Conservation (phyloP, 1,139 yeast genomes). For the Geotrichum bryndzae region DNA sequence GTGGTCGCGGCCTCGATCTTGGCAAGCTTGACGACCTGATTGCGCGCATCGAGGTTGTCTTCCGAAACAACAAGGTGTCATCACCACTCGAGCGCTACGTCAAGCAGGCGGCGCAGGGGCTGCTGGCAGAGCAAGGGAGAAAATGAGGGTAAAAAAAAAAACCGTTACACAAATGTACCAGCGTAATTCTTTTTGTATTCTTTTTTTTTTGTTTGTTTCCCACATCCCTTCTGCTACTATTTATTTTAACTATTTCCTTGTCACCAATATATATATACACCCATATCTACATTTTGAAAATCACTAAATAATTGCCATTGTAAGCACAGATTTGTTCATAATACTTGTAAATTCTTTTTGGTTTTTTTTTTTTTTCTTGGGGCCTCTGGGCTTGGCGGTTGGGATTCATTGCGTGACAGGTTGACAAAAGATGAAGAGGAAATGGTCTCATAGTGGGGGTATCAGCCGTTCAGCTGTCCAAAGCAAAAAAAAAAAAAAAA, state of each 20-base stretch:
- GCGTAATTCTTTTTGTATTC: too few species aligned
- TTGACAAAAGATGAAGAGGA: background rate
- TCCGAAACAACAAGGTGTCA: background rate
- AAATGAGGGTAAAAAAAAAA: background rate
- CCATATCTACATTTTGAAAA: too few species aligned
- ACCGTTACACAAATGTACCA: background rate
- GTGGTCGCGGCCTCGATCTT: conserved; percentile 3
- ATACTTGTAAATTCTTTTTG: background rate
- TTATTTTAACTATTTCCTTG: background rate
- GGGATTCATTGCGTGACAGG: background rate
- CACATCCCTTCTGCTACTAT: background rate
- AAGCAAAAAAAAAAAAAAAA: background rate
- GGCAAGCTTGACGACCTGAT: conserved; percentile 9
- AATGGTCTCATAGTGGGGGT: background rate
- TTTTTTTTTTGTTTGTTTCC: too few species aligned
- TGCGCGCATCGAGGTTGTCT: conserved; percentile 4
- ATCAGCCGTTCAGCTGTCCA: background rate
- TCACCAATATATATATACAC: background rate
- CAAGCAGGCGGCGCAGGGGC: conserved; percentile 15
- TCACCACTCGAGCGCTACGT: conserved; percentile 16
- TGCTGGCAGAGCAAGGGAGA: conserved; percentile 10
- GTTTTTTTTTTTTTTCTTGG: background rate
- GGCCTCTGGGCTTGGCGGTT: background rate
- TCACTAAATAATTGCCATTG: too few species aligned
- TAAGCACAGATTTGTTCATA: too few species aligned